Percentiles rank a stretch among this genome's conserved stretches.
These are phyloP conservation scores for Phoma sp. DNA, from an alignment of 2,329 filamentous ascomycete genomes.

Conservation along the genomic window DNA sequence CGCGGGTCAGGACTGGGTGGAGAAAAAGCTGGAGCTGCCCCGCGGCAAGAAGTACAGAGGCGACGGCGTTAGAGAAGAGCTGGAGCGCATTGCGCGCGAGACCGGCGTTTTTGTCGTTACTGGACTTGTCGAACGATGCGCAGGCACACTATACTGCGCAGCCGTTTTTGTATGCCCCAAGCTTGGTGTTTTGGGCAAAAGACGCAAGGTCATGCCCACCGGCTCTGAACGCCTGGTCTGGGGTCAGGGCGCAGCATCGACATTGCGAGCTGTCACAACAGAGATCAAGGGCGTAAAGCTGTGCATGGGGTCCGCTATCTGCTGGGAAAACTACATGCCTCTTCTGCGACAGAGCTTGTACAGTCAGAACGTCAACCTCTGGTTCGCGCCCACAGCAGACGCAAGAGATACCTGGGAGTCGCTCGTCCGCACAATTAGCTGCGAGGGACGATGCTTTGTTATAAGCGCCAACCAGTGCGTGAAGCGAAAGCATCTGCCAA, in stretches of 20 bases:
- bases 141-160: slow-evolving; percentile 83
- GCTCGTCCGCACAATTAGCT: slow-evolving; percentile 80
- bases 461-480: slow-evolving; percentile 86
- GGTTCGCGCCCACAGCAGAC: slow-evolving; percentile 90
- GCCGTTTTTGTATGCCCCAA: slow-evolving; percentile 82
- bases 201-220: slow-evolving; percentile 93
- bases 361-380: slow-evolving; percentile 88
- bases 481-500: slow-evolving; percentile 62
- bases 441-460: slow-evolving; percentile 85
- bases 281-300: slow-evolving; percentile 79
- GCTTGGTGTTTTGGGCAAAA: slow-evolving; percentile 78
- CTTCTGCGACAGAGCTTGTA: slow-evolving; percentile 84
- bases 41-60: slow-evolving; percentile 60
- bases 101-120: slow-evolving; percentile 83
- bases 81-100: slow-evolving; percentile 77
- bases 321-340: slow-evolving; percentile 98
- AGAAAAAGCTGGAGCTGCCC: slow-evolving; percentile 62
- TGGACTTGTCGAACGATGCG: slow-evolving; percentile 79
- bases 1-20: slow-evolving; percentile 75
- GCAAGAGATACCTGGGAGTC: slow-evolving; percentile 80
- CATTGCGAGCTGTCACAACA: slow-evolving; percentile 79
- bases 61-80: slow-evolving; percentile 78
- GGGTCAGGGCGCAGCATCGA: slow-evolving; percentile 83
- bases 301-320: slow-evolving; percentile 86
- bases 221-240: slow-evolving; percentile 83